phyloP scores from a whole-genome alignment of 495 filamentous ascomycete species.

The Parmelia sp. region DNA sequence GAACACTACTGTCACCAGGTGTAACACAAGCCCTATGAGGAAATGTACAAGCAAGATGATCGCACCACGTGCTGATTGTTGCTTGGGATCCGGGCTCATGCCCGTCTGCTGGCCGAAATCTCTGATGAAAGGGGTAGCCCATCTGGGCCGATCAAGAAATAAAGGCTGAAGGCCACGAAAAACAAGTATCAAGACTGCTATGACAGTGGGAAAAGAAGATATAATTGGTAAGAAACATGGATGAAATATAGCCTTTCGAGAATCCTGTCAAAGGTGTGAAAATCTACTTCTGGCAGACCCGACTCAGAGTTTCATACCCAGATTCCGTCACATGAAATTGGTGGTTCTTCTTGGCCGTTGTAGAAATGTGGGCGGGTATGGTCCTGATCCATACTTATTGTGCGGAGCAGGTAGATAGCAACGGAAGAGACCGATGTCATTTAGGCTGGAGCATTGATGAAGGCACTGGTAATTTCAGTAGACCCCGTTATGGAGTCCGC shows the following conservation, averaged over 20 bases:
- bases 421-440: no score
- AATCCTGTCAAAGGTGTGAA: not conserved
- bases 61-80: constrained; percentile 31
- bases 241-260: not conserved
- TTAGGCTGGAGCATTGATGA: not conserved
- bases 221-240: not conserved
- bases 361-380: not conserved
- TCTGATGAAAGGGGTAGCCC: constrained; percentile 46
- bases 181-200: constrained; percentile 38
- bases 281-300: not conserved
- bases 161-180: constrained; percentile 32
- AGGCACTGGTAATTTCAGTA: no score
- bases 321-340: not conserved
- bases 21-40: constrained; percentile 35
- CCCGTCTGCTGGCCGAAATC: constrained; percentile 31
- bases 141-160: constrained; percentile 37
- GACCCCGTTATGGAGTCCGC: no score
- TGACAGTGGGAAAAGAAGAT: constrained; percentile 34
- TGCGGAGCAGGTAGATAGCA: not conserved
- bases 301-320: not conserved
- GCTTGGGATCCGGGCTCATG: constrained; percentile 29
- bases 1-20: constrained; percentile 37
- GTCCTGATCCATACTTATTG: not conserved
- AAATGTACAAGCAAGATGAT: constrained; percentile 39
- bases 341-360: not conserved